Percentiles rank a stretch among this genome's conserved stretches.
Evolutionary conservation across 2,329 filamentous ascomycete species (phyloP).

Genomic region (Xylaria sp.): DNA sequence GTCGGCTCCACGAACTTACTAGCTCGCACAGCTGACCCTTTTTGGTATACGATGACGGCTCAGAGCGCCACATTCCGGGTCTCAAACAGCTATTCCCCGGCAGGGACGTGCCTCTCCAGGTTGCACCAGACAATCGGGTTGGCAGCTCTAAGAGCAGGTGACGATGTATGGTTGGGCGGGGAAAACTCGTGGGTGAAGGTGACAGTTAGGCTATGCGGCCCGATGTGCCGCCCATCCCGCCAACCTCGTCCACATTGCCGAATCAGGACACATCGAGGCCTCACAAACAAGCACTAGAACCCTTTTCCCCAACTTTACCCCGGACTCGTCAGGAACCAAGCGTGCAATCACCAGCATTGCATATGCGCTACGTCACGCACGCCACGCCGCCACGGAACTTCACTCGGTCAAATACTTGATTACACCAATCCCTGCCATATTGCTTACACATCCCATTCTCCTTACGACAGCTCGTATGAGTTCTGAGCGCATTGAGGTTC

Average conservation of each 20-base stretch:
- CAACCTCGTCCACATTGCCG: conserved; percentile 20
- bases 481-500: conserved; percentile 5
- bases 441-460: conserved; percentile 21
- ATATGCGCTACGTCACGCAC: conserved; percentile 26
- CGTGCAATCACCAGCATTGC: conserved; percentile 22
- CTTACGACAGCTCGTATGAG: conserved; percentile 15
- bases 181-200: conserved; percentile 37
- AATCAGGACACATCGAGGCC: conserved; percentile 13
- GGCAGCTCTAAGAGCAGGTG: conserved; percentile 32
- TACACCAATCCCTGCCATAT: conserved; percentile 26
- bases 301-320: conserved; percentile 28
- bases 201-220: conserved; percentile 36
- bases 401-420: conserved; percentile 29
- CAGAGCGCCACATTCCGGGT: conserved; percentile 28
- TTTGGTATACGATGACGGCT: conserved; percentile 8
- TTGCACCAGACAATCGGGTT: conserved; percentile 26
- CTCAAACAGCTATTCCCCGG: conserved; percentile 28
- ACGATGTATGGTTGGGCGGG: conserved; percentile 39
- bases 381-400: conserved; percentile 26
- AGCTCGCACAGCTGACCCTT: conserved; percentile 14
- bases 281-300: conserved; percentile 13
- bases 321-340: conserved; percentile 26
- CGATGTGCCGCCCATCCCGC: conserved; percentile 31
- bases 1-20: conserved; percentile 2
- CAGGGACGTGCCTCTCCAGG: conserved; percentile 24